Evolutionary conservation across 441 rosid species (phyloP), one percentile per base, ranked within the genome.

Genomic region (Geranium incanum): DNA sequence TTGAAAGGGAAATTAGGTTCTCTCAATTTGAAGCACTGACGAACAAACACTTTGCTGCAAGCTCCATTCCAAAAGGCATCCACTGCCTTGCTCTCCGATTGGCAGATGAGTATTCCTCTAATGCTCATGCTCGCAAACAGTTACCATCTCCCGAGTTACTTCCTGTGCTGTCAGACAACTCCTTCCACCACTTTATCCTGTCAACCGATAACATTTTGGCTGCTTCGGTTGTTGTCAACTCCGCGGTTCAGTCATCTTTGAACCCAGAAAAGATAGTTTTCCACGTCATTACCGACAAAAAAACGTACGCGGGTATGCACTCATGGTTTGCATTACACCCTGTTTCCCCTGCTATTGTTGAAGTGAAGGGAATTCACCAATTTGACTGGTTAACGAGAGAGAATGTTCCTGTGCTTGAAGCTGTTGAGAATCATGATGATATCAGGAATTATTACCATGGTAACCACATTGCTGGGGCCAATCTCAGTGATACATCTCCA

Each of bases 31-130:
- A 92, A 36, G 98, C 92, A 79, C 88, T 92, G 74, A 92, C 88
- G 90, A 92, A 92, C 86, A 95, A 95, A 82, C 99, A 95, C 81
- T 91, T 92, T 75, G 98, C 99, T 74, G 99, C 99, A 76, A 89
- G 92, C 82, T 95, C 99, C 79, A 85, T 95, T 76, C 98, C 99
- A 3, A 95, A 92, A 86, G 92, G 98, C 82, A 85, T 95, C 81
- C 90, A 92, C 71, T 95, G 99, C 76, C 98, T 95, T 72, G 82
- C 98, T 81, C 81, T 92, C 37, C 93, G 91, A 69, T 83, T 95
- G 77, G 91, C 98, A 4, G 98, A 92, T 80, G 99, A 95, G 79
- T 95, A 95, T 80, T 92, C 99, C 73, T 90, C 98, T 62, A 95
- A 95, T 82, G 97, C 99, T 77, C 96, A 89, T 71, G 99, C 99